A percentile compares a stretch with the other conserved stretches of the same genome.
Evolutionary conservation across 2,329 filamentous ascomycete species (phyloP).

Genomic region (Aureobasidium sp.): DNA sequence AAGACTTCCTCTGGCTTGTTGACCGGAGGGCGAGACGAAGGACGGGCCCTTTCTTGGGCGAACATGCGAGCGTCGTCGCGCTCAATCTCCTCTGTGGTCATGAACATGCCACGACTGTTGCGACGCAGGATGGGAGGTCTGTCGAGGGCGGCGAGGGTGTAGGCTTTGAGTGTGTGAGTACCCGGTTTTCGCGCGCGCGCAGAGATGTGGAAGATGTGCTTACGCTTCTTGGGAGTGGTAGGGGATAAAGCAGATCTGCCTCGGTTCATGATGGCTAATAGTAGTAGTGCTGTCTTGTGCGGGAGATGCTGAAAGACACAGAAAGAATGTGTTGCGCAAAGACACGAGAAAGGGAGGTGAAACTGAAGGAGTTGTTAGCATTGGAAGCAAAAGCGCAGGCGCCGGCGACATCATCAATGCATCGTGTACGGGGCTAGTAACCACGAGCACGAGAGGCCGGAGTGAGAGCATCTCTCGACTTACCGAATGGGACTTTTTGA

Average conservation of each 20-base stretch:
- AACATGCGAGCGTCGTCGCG: background rate
- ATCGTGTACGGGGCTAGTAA: background rate
- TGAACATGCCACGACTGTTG: background rate
- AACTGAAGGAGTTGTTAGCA: constrained; percentile 1
- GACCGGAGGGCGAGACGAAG: background rate
- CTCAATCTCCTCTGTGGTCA: background rate
- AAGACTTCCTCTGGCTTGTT: background rate
- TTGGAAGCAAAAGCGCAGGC: background rate
- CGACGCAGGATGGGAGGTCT: background rate
- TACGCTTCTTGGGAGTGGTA: background rate
- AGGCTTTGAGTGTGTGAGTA: background rate
- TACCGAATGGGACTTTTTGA: constrained; percentile 6
- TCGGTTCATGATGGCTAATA: background rate
- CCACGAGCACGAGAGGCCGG: background rate
- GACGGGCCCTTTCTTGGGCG: background rate
- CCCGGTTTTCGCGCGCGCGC: background rate
- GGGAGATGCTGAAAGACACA: background rate
- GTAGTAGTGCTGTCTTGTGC: background rate
- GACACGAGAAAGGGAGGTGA: background rate
- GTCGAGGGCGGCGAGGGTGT: background rate
- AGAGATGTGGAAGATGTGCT: background rate
- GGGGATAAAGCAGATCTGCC: background rate
- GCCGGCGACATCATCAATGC: background rate
- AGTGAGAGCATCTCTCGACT: background rate
- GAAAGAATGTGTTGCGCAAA: background rate